phyloP scores from a whole-genome alignment of 1,139 yeast genomes.

The Zygosaccharomyces pseudobailii region DNA sequence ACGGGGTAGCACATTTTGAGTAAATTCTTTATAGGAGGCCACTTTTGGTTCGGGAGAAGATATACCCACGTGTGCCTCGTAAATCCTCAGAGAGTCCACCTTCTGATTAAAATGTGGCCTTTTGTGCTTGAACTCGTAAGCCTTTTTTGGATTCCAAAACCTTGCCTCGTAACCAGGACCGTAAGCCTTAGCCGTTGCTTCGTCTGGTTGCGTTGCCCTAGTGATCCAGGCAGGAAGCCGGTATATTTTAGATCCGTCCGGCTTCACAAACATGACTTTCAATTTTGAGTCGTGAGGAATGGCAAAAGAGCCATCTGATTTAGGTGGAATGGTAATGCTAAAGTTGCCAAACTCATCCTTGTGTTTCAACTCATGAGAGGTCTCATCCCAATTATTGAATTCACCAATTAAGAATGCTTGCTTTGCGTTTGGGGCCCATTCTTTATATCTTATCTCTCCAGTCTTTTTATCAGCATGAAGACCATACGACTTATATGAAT shows the following conservation, averaged over 20 bases:
- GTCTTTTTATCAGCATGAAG: constrained; percentile 54
- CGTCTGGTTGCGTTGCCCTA: constrained; percentile 70
- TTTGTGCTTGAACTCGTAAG: constrained; percentile 57
- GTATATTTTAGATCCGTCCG: constrained; percentile 67
- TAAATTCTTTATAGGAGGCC: constrained; percentile 82
- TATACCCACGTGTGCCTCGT: constrained; percentile 96
- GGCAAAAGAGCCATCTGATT: constrained; percentile 51
- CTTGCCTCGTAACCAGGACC: constrained; percentile 74
- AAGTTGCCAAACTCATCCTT: constrained; percentile 68
- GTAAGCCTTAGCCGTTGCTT: constrained; percentile 42
- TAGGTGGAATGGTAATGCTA: constrained; percentile 50
- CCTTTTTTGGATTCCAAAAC: constrained; percentile 77
- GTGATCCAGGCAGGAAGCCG: constrained; percentile 87
- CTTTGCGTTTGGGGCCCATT: constrained; percentile 87
- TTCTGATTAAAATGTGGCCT: constrained; percentile 49
- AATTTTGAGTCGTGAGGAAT: constrained; percentile 79
- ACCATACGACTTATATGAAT: constrained; percentile 65
- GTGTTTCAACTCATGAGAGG: constrained; percentile 48
- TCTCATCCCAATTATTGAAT: constrained; percentile 75
- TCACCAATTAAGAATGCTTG: constrained; percentile 80
- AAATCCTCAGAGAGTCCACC: constrained; percentile 64
- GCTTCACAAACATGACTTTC: constrained; percentile 63
- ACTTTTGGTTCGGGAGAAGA: constrained; percentile 84
- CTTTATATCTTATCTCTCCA: constrained; percentile 58
- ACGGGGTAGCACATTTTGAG: constrained; percentile 73